Evolutionary conservation across 75 land plant species (phyloP).

Genomic region (Pseudotsuga menziesii): DNA sequence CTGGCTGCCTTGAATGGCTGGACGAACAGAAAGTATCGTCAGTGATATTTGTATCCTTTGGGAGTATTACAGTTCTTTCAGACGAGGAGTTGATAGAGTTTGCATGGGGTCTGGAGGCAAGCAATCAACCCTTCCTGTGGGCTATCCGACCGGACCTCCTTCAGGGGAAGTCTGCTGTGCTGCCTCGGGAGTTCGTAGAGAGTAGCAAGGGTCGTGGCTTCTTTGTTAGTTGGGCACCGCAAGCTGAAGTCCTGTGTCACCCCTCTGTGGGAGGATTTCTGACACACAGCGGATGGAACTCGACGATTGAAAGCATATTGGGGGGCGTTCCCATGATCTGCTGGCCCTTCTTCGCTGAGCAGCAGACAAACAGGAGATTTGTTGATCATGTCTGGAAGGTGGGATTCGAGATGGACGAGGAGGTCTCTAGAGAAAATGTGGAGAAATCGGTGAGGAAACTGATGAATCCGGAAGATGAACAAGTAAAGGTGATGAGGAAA

Average conservation of each 20-base stretch:
- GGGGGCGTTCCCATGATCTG: conserved; percentile 49
- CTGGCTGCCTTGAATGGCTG: too few species aligned
- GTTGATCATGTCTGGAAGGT: neutral
- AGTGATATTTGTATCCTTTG: too few species aligned
- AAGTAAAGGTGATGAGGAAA: conserved; percentile 32
- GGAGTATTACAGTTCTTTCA: too few species aligned
- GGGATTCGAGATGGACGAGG: conserved; percentile 6
- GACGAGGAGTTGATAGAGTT: too few species aligned
- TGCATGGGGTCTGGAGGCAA: too few species aligned
- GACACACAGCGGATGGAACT: conserved; percentile 61
- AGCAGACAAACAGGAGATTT: conserved; percentile 35
- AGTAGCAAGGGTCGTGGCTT: conserved; percentile 2
- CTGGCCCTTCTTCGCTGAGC: conserved; percentile 51
- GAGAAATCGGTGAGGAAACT: conserved; percentile 15
- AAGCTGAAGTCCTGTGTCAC: conserved; percentile 35
- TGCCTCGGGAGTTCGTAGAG: too few species aligned
- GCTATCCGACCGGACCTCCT: neutral
- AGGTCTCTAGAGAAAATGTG: conserved; percentile 17
- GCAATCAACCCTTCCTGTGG: neutral
- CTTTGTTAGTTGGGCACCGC: conserved; percentile 34
- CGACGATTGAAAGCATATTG: conserved; percentile 27
- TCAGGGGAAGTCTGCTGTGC: too few species aligned
- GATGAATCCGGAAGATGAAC: conserved; percentile 18
- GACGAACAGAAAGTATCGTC: too few species aligned
- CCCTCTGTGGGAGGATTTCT: conserved; percentile 38